A percentile compares a stretch with the other conserved stretches of the same genome.
Conservation (phyloP, 495 filamentous ascomycete species). For the Haplographium delicatum region DNA sequence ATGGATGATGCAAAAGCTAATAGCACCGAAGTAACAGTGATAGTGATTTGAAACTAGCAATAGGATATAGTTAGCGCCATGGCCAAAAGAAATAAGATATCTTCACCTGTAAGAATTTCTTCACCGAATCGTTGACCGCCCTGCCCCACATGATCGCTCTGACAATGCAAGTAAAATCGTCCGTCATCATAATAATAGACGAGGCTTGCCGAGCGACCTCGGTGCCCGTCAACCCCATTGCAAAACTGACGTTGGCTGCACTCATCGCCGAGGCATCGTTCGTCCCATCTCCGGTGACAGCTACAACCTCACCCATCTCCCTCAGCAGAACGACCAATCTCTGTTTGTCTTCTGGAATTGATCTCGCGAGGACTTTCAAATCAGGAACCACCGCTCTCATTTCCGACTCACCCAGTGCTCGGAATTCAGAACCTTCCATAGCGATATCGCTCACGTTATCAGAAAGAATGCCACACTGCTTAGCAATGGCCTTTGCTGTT, state of each 20-base stretch:
- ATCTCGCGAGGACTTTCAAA: conserved; percentile 79
- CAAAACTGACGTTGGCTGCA: conserved; percentile 84
- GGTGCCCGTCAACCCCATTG: conserved; percentile 87
- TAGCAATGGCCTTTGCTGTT: conserved; percentile 82
- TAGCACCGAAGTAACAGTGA: conserved; percentile 78
- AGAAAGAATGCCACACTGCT: conserved; percentile 77
- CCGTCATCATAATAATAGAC: conserved; percentile 91
- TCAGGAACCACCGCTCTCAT: conserved; percentile 68
- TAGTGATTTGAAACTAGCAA: conserved; percentile 84
- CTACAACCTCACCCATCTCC: conserved; percentile 77
- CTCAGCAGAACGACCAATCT: conserved; percentile 71
- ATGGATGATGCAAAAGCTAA: conserved; percentile 78
- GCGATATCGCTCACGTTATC: conserved; percentile 31
- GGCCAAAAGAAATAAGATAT: no score
- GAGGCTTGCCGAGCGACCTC: conserved; percentile 92
- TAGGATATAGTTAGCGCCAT: no score
- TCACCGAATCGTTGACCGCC: conserved; percentile 82
- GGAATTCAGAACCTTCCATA: conserved; percentile 79
- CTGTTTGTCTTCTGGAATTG: conserved; percentile 32
- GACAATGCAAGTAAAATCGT: conserved; percentile 88
- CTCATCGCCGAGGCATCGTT: conserved; percentile 89
- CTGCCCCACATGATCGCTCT: conserved; percentile 86
- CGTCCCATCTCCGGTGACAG: conserved; percentile 88
- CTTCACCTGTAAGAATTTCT: conserved; percentile 67
- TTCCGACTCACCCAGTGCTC: conserved; percentile 58